Percentiles rank a stretch among this genome's conserved stretches.
Evolutionary conservation across 176 grass and related monocot species (phyloP).

Genomic region (Cymbopogon citratus): DNA sequence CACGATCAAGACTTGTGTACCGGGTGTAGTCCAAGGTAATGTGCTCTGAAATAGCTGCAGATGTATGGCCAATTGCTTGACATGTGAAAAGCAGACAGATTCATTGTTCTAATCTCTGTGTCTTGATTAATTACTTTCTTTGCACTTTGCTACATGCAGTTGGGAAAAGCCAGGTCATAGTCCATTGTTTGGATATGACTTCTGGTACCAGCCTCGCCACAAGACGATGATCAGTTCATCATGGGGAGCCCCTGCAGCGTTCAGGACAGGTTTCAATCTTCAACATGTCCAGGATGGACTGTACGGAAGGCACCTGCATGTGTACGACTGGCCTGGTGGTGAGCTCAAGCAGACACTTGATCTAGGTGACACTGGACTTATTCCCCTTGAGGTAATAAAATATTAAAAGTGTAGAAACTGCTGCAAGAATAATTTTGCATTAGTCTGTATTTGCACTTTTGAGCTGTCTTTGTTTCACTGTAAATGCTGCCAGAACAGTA

Average conservation of each 20-base stretch:
- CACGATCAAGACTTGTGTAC: background rate
- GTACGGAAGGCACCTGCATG: slow-evolving; percentile 77
- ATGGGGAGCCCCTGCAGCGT: slow-evolving; percentile 78
- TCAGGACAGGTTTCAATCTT: slow-evolving; percentile 70
- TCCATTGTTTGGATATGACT: slow-evolving; percentile 89
- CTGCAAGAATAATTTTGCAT: background rate
- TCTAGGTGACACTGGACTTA: slow-evolving; percentile 57
- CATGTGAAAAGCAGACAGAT: background rate
- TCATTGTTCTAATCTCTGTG: background rate
- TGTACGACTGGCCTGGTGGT: slow-evolving; percentile 93
- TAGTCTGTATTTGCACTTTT: background rate
- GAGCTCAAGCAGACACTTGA: slow-evolving; percentile 86
- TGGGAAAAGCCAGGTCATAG: slow-evolving; percentile 92
- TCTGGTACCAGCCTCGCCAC: slow-evolving; percentile 92
- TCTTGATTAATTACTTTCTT: background rate
- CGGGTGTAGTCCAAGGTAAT: background rate
- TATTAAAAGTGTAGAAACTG: background rate
- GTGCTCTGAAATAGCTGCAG: background rate
- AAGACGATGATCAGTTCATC: slow-evolving; percentile 96
- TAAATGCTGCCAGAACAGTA: background rate
- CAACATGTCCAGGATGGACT: slow-evolving; percentile 86
- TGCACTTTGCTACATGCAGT: slow-evolving; percentile 22
- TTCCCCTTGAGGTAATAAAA: slow-evolving; percentile 66
- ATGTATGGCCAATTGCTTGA: background rate
- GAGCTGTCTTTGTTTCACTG: background rate